Evolutionary conservation across 1,139 yeast species (phyloP).

Genomic region (Pichia sp.): DNA sequence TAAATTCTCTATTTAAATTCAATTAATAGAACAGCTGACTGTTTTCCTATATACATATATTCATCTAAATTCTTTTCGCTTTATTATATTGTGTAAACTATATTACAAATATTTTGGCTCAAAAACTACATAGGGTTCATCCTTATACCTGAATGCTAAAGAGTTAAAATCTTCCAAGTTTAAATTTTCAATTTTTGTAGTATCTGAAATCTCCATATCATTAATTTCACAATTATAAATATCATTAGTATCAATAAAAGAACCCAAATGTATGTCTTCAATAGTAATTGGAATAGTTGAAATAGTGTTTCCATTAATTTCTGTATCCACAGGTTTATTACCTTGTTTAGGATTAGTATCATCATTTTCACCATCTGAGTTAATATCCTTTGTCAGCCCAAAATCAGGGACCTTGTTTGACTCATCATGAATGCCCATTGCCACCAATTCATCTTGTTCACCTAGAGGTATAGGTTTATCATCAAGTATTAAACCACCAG

Average conservation of each 20-base stretch:
- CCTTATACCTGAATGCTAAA: constrained; percentile 37
- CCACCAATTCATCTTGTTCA: background rate
- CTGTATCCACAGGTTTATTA: constrained; percentile 9
- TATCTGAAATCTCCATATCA: constrained; percentile 10
- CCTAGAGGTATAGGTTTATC: constrained; percentile 18
- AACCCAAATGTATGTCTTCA: constrained; percentile 9
- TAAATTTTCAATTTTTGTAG: constrained; percentile 14
- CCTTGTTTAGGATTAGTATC: constrained; percentile 10
- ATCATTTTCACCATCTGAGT: constrained; percentile 21
- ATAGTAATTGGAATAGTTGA: background rate
- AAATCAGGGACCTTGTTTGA: constrained; percentile 32
- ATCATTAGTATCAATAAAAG: constrained; percentile 4
- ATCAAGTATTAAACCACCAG: constrained; percentile 40
- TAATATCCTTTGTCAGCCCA: constrained; percentile 26
- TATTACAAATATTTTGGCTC: constrained; percentile 31
- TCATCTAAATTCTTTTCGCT: background rate
- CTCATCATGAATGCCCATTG: constrained; percentile 10
- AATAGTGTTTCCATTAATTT: constrained; percentile 1
- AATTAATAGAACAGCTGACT: background rate
- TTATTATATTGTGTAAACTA: background rate
- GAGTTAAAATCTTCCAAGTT: constrained; percentile 20
- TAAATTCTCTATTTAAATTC: constrained; percentile 12
- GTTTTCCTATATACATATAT: background rate
- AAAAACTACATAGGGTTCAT: constrained; percentile 35
- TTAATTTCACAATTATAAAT: constrained; percentile 2